phyloP scores from a whole-genome alignment of 106 monocot species.

The Dioscorea dumetorum region DNA sequence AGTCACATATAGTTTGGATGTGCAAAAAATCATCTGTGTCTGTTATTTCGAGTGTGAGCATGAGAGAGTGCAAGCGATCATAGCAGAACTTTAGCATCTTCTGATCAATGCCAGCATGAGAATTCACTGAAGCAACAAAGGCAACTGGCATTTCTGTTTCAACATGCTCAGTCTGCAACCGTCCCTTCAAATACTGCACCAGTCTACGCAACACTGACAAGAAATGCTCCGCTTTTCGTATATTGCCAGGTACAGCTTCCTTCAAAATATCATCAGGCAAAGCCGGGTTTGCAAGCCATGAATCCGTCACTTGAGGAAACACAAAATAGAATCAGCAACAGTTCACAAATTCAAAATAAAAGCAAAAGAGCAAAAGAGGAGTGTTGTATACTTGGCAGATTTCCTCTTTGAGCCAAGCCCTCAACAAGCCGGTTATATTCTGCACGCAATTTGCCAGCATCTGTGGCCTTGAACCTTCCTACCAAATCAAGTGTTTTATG shows the following conservation, averaged over 20 bases:
- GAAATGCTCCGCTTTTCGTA: conserved; percentile 85
- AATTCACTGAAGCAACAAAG: conserved; percentile 67
- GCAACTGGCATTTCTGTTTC: conserved; percentile 86
- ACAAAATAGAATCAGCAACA: conserved; percentile 9
- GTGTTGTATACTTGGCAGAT: conserved; percentile 48
- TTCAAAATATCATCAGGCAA: conserved; percentile 93
- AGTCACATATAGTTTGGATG: conserved; percentile 93
- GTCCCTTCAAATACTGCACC: conserved; percentile 82
- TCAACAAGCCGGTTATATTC: conserved; percentile 97
- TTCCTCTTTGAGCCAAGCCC: conserved; percentile 95
- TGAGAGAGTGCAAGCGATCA: conserved; percentile 77
- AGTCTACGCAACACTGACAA: conserved; percentile 72
- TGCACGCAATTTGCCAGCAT: conserved; percentile 73
- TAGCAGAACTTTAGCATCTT: conserved; percentile 99
- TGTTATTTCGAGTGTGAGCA: conserved; percentile 93
- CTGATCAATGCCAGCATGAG: conserved; percentile 93
- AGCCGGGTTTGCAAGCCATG: conserved; percentile 89
- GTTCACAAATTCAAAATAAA: not conserved
- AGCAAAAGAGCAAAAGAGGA: not conserved
- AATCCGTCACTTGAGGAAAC: conserved; percentile 55
- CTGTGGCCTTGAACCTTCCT: conserved; percentile 99
- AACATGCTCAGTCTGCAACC: conserved; percentile 79
- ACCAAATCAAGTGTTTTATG: conserved; percentile 37
- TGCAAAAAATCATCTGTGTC: conserved; percentile 95
- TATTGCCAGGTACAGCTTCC: conserved; percentile 93